Base-by-base conservation (phyloP, 1,139 yeast species). In the Dujonia santamariae region DNA sequence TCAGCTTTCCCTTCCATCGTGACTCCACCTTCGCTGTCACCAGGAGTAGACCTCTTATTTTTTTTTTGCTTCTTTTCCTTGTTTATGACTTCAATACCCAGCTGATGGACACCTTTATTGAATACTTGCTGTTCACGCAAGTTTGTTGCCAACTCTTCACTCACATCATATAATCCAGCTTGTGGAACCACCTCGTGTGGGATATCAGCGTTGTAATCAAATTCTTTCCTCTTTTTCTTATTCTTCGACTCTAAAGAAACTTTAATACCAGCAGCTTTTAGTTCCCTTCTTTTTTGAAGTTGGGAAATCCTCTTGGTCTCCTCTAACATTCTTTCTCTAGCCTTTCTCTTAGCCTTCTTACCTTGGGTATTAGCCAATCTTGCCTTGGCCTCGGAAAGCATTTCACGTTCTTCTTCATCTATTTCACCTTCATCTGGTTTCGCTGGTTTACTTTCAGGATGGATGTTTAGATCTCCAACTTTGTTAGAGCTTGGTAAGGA, bases 281-380 rank as follows among this genome's bases (percentile, higher is more conserved):
- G 63, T 47, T 88, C 97, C 42, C 97, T 65, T 42, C 96, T 68
- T 47, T 83, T 85, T 47, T 88, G 96, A 12, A 90, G 54, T 38
- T 82, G 61, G 0, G 96, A 87, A 15, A 87, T 67, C 28, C 95
- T 63, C 47, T 78, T 75, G 38, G 85, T 80, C 50, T 84, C 90
- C 34, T 80, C 85, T 28, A 68, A 45, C 75, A 87, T 74, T 37
- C 94, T 67, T 51, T 92, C 98, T 37, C 98, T 68, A 3, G 85
- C 87, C 53, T 90, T 86, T 40, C 98, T 63, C 42, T 88, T 85
- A 1, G 97, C 97, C 59, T 92, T 92, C 48, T 90, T 88, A 41
- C 98, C 98, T 54, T 85, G 92, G 0, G 97, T 90, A 49, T 87
- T 90, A 7, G 96, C 87, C 44, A 92, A 63, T 47, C 98, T 73